Evolutionary conservation across 2,329 filamentous ascomycete species (phyloP).

Genomic region (Cordyceps militaris): DNA sequence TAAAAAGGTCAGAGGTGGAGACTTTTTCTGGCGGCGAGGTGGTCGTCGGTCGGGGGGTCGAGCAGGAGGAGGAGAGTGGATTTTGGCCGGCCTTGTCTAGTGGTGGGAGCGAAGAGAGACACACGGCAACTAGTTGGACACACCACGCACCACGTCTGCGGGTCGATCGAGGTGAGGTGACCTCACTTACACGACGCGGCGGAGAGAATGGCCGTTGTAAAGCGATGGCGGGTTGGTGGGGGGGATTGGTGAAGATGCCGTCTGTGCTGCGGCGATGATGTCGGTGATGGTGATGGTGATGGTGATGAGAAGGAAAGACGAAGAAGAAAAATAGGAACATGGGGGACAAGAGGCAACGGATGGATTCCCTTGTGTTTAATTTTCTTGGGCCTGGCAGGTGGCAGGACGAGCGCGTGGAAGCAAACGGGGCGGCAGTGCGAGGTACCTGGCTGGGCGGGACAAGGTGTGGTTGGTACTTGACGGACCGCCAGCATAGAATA

Average conservation of each 20-base stretch:
- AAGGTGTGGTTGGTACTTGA: not conserved
- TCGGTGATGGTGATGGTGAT: not conserved
- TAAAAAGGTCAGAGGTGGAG: conserved; percentile 5
- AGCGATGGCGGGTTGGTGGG: not conserved
- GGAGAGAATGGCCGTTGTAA: not conserved
- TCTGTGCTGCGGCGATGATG: not conserved
- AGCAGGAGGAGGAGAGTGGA: not conserved
- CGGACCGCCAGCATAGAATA: not conserved
- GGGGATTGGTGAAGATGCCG: not conserved
- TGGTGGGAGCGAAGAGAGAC: not conserved
- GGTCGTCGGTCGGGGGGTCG: not conserved
- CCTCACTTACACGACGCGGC: conserved; percentile 7
- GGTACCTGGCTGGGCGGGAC: not conserved
- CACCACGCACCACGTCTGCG: not conserved
- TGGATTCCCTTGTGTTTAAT: not conserved
- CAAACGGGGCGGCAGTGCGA: not conserved
- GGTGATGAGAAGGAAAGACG: not conserved
- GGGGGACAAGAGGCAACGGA: not conserved
- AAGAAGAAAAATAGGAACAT: not conserved
- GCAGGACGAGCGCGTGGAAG: not conserved
- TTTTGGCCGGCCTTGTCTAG: not conserved
- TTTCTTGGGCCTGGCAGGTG: not conserved
- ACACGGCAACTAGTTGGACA: not conserved
- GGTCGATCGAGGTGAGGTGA: conserved; percentile 1
- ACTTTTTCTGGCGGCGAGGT: conserved; percentile 1